Evolutionary conservation across 2,329 filamentous ascomycete species (phyloP).

Genomic region (Fusarium sp.): DNA sequence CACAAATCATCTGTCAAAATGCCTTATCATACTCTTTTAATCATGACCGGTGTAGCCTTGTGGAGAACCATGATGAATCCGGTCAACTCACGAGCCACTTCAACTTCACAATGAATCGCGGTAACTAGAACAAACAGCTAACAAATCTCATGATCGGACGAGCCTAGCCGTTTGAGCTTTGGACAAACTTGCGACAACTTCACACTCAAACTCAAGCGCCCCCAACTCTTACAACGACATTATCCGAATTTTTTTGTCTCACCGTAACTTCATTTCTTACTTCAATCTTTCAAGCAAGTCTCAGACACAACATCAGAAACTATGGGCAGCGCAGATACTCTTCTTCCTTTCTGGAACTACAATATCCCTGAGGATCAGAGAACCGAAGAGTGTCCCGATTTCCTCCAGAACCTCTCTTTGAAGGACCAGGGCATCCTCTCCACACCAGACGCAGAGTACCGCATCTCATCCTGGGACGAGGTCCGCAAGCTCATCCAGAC

Average conservation of each 20-base stretch:
- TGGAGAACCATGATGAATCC: constrained; percentile 20
- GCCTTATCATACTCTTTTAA: constrained; percentile 3
- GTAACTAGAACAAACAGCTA: too few relatives aligned
- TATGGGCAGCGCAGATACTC: constrained; percentile 56
- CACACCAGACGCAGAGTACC: constrained; percentile 78
- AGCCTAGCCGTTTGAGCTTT: not conserved
- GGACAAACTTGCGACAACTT: too few relatives aligned
- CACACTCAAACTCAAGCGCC: not conserved
- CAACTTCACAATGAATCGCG: constrained; percentile 7
- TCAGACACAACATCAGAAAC: constrained; percentile 6
- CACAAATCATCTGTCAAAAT: too few relatives aligned
- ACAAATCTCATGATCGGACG: not conserved
- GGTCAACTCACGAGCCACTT: not conserved
- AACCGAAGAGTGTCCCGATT: constrained; percentile 78
- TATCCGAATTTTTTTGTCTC: constrained; percentile 12
- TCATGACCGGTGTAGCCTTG: constrained; percentile 9
- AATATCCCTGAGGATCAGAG: constrained; percentile 78
- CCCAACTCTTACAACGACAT: not conserved
- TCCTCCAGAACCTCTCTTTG: constrained; percentile 71
- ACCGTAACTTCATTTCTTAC: constrained; percentile 30
- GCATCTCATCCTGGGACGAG: constrained; percentile 76
- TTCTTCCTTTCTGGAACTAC: constrained; percentile 83
- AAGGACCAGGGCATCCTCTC: constrained; percentile 81
- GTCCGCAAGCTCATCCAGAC: constrained; percentile 73
- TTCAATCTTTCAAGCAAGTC: not conserved